Percentiles rank a stretch among this genome's conserved stretches.
These are phyloP conservation scores for Lachnellula willkommii DNA, from an alignment of 2,329 filamentous ascomycete genomes.

Conservation along the genomic window DNA sequence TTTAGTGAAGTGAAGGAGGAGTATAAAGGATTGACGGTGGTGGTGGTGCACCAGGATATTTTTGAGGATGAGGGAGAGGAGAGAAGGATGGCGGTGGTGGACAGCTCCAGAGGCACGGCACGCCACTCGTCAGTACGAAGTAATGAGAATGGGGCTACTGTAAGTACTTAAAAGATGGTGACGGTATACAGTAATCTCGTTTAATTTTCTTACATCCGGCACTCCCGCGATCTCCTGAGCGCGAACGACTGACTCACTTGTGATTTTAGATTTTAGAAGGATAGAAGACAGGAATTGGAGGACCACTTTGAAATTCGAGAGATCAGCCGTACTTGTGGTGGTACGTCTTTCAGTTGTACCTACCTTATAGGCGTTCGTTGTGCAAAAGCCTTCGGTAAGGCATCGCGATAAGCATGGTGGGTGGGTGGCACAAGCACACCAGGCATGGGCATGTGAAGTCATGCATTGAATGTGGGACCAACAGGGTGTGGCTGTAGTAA, in stretches of 20 bases:
- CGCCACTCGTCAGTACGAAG: slow-evolving; percentile 8
- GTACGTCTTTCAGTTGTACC: too few species aligned
- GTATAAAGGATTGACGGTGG: too few species aligned
- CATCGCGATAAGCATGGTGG: too few species aligned
- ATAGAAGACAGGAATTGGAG: not conserved
- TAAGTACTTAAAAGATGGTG: not conserved
- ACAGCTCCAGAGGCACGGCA: slow-evolving; percentile 1
- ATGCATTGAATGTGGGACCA: too few species aligned
- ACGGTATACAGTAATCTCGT: slow-evolving; percentile 24
- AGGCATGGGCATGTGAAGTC: too few species aligned
- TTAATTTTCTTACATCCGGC: slow-evolving; percentile 20
- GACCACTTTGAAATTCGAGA: too few species aligned
- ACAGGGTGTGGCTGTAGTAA: too few species aligned
- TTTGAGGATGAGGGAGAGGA: not conserved
- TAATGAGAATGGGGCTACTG: not conserved
- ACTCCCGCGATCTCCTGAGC: slow-evolving; percentile 11
- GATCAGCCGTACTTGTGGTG: too few species aligned
- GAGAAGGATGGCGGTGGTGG: not conserved
- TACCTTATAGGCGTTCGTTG: too few species aligned
- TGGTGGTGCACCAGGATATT: too few species aligned
- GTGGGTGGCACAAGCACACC: too few species aligned
- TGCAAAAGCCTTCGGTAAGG: too few species aligned
- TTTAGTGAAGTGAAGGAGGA: not conserved
- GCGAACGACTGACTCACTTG: not conserved
- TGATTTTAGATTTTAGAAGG: not conserved